Evolutionary conservation across 495 filamentous ascomycete species (phyloP), one percentile per base, ranked within the genome.

Genomic region (Penicillium flavigenum): DNA sequence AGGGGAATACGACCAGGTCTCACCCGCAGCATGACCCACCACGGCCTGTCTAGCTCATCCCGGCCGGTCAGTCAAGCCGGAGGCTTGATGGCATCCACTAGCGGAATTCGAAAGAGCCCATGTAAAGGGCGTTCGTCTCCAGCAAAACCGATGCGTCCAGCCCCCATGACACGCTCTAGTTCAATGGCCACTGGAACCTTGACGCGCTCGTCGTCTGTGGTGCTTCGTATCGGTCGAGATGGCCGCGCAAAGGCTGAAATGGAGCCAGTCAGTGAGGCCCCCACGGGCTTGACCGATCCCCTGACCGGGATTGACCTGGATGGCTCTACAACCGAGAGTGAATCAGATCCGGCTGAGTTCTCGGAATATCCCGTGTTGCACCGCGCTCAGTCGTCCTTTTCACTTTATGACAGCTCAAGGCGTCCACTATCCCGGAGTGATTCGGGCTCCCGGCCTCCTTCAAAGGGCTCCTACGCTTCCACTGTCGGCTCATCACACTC

Each of bases 221-320:
- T 83, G 34, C 84, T 92, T 52, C 85, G 78, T 11, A 89, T 92
- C 61, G 88, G 89, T 63, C 77, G 81, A 36, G 85, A 84, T 62
- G 88, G 89, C 6, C 76, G 86, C 45, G 89, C 89, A 20, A 85
- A 84, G 56, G 83, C 88, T 7, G 86, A 90, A 66, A 88, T 86
- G 56, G 83, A 84, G 32, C 62, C 86, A 4, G 70, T 88, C 11
- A 67, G 79, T 20, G 77, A 82, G 22, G 49, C 69, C 63, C 56
- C 65, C 5, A 75, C 72, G 6, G 72, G 72, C 0, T 55, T 78
- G 60, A 76, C 75, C 0, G 74, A 79, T 62, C 71, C 72, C 11
- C 62, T 73, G 44, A 69, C 65, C 1, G 70, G 66, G 4, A 77
- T 79, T 72, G 78, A 79, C 19, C 58, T 79, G 24, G 78, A 79